Percentiles rank a stretch among this genome's conserved stretches.
Evolutionary conservation across 495 filamentous ascomycete species (phyloP).

Genomic region (Penicillium desertorum): DNA sequence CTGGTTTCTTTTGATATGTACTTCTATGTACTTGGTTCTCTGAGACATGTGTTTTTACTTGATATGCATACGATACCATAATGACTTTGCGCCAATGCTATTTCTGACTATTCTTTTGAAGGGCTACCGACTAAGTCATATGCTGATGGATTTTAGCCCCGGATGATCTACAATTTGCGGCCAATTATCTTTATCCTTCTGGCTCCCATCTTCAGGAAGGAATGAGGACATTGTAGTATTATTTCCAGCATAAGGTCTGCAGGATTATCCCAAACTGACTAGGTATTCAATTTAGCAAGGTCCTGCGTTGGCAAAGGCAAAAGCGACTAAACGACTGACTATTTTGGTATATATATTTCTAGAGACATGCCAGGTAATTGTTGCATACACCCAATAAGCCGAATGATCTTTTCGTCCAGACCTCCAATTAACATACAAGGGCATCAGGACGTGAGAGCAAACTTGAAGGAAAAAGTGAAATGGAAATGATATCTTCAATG

Average conservation of each 20-base stretch:
- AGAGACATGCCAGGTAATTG: neutral
- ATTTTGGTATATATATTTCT: neutral
- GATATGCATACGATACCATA: conserved; percentile 12
- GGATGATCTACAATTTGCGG: neutral
- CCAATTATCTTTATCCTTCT: neutral
- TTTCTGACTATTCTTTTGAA: neutral
- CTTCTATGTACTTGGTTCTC: neutral
- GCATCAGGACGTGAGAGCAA: neutral
- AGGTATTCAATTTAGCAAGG: neutral
- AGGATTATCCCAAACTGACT: neutral
- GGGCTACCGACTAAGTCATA: neutral
- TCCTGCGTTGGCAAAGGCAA: neutral
- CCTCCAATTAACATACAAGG: neutral
- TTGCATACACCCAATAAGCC: neutral
- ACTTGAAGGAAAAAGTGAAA: neutral
- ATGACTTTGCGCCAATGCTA: conserved; percentile 3
- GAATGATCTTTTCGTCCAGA: neutral
- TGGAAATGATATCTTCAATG: neutral
- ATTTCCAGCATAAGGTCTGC: neutral
- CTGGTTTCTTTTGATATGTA: neutral
- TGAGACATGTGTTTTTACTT: conserved; percentile 2
- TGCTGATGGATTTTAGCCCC: neutral
- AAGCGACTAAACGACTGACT: neutral
- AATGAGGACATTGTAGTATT: neutral
- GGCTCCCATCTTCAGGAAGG: neutral